Evolutionary conservation across 352 stramenopile genomes (phyloP), one percentile per base, ranked within the genome.

Genomic region (Globisporangium nodosum): DNA sequence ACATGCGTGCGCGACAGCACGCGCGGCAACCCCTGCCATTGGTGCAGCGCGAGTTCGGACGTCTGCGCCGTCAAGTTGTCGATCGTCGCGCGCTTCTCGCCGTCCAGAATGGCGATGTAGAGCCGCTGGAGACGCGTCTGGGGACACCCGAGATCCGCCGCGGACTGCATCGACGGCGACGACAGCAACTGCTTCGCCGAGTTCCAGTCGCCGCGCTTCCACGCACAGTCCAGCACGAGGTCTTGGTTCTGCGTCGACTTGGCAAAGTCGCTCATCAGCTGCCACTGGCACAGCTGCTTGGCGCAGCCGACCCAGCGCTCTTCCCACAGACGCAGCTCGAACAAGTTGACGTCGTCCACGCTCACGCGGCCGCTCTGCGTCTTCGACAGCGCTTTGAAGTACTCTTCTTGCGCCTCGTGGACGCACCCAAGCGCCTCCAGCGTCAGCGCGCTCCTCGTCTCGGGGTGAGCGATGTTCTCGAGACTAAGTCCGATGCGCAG

Each of bases 211-310:
- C 82, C 85, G 18, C 87, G 83, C 73, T 97, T 97, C 87, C 87
- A 97, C 18, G 88, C 88, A 48, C 88, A 96, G 60, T 98, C 92
- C n/a, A 97, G 64, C 48, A 97, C 63, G 49, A 98, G 70, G 24
- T 97, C 88, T 43, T 96, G 88, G 70, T 97, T 96, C 55, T 96
- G 83, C 35, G 91, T 95, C 37, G 87, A 78, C 60, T 94, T 93
- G 12, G 88, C 88, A 68, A 96, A 97, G 52, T 96, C 86, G 62
- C 94, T 87, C 81, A 98, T 91, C 8, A 97, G 74, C 58, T 92
- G 81, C 92, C 92, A 98, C 63, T 98, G 88, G 21, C 87, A 96
- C 37, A 98, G 65, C 54, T 97, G 85, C 70, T 95, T 91, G 1
- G 88, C 87, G 61, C 86, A 96, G 2, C 85, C 90, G 37, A 97